Base-by-base conservation (phyloP, 306 rosid genomes). In the Lathyrus sativus region DNA sequence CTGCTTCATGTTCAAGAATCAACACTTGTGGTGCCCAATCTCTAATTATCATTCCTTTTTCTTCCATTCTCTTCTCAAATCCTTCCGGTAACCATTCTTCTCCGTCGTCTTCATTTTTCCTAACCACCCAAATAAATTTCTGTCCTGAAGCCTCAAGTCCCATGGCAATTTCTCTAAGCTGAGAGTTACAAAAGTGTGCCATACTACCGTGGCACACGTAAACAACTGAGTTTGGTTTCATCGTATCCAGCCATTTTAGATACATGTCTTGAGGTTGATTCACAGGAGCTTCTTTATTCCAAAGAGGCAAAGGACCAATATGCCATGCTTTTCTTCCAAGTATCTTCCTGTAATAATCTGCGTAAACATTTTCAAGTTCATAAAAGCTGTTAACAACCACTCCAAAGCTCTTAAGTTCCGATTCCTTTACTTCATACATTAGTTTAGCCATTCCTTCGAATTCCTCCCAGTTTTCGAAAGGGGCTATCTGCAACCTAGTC, bases 121-220 rank as follows among this genome's bases (percentile, higher is more conserved):
- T 80, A 37, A 85, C 86, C 0, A 76, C 93, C 86, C 88, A 80
- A 0, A 87, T 72, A 77, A 85, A 87, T 2, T 68, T 33, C 18
- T 83, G 67, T 17, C 54, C 72, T 0, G 85, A 81, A 19, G 81
- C 83, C 62, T 87, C 87, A 8, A 82, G 87, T 15, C 81, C 87
- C 11, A 9, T 10, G 1, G 89, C 86, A 17, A 88, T 83, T 5
- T 85, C 85, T 57, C 41, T 68, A 0, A 88, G 83, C 65, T 88
- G 90, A 5, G 74, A 78, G 54, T 83, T 77, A 1, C 6, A 29
- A 3, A 88, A 46, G 3, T 50, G 28, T 7, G 70, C 11, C 19
- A 75, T 2, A 43, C 79, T 85, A 49, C 87, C 90, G 35, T 83
- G 83, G 26, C 90, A 78, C 2, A 81, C 28, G 11, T 85, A 87